Evolutionary conservation across 108 stramenopile species (phyloP), one percentile per base, ranked within the genome.

Genomic region (Cyclotella baltica): DNA sequence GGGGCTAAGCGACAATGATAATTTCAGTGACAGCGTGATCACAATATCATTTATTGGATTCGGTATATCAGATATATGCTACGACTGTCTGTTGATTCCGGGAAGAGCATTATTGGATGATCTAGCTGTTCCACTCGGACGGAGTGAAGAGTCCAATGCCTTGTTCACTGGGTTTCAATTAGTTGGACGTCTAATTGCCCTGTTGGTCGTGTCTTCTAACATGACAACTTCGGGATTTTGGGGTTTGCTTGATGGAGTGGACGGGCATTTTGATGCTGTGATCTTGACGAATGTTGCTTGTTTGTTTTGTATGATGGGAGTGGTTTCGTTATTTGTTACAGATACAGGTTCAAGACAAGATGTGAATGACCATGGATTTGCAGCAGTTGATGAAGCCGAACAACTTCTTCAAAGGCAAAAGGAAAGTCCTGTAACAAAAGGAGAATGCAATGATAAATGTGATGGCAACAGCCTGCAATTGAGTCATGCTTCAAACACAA

Each of bases 111-210:
- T 72, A 5, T 27, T 72, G 36, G 70, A 72, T 46, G 70, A 72
- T 30, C 20, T 72, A 34, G 55, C 70, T 18, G 70, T 72, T 0
- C 70, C 70, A 29, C 6, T 43, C 0, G 35, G 56, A 1, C 37
- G 40, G 1, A 18, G 19, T 8, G 70, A 58, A 3, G 70, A 72
- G 10, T 55, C 70, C 10, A 72, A 72, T 58, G 70, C 70, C 23
- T 19, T 72, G 3, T 72, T 72, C 30, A 72, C 70, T 1, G 70
- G 70, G 5, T 72, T 72, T 58, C 70, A 72, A 58, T 28, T 72
- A 13, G 23, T 29, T 8, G 70, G 70, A 37, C 47, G 70, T 3
- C 22, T 72, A 22, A 20, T 59, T 11, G 70, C 70, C 1, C 35
- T 72, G 31, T 11, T 72, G 37, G 38, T 72, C 3, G 70, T n/a